Evolutionary conservation across 78 protist genomes (phyloP).

Genomic region (Blattamonas nauphoetae): DNA sequence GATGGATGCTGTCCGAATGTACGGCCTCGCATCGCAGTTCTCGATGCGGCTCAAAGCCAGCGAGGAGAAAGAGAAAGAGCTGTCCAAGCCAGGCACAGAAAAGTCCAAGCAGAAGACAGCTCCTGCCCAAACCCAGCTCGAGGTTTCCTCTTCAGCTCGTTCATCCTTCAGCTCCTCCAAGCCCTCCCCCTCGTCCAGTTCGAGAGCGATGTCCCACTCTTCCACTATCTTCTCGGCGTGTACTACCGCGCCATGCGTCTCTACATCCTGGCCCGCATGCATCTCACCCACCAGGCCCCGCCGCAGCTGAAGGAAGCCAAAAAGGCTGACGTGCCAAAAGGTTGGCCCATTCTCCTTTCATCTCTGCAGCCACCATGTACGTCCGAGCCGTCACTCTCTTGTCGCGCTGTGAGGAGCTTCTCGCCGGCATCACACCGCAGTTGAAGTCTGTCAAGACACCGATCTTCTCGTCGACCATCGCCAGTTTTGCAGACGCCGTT

Average conservation of each 20-base stretch:
- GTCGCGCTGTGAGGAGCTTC: neutral
- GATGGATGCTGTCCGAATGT: no score
- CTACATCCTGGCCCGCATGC: neutral
- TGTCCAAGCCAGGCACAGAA: no score
- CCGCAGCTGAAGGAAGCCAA: neutral
- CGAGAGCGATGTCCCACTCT: no score
- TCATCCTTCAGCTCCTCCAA: no score
- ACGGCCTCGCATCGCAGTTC: no score
- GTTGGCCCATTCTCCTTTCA: neutral
- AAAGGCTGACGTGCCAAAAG: neutral
- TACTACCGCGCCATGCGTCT: neutral
- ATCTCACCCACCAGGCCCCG: neutral
- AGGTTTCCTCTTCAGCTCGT: no score
- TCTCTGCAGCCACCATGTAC: neutral
- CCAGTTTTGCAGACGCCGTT: neutral
- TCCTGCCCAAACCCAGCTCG: no score
- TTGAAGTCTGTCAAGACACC: neutral
- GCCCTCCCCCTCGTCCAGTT: no score
- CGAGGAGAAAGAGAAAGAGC: no score
- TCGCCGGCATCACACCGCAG: neutral
- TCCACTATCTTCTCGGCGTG: no score
- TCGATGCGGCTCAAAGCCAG: no score
- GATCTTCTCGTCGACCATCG: neutral
- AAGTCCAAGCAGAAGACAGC: no score
- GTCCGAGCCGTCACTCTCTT: neutral